Conservation (phyloP, 768 basidiomycete genomes). For the Collybia sp. region DNA sequence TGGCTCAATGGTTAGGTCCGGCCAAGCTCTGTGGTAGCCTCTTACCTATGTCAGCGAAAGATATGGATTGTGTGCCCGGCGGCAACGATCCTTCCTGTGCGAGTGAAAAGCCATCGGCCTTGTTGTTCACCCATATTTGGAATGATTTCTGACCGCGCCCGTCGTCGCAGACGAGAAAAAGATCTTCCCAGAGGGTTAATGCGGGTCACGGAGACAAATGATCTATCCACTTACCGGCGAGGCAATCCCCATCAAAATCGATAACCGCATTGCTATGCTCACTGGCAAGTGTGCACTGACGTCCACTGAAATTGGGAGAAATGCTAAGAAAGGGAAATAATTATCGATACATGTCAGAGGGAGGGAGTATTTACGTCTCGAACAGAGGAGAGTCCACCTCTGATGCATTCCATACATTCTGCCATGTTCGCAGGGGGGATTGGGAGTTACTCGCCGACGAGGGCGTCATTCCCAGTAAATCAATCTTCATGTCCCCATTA, state of each 20-base stretch:
- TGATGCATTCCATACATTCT: conserved; percentile 72
- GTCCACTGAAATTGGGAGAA: conserved; percentile 54
- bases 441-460: conserved; percentile 25
- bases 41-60: conserved; percentile 89
- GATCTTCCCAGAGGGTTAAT: conserved; percentile 40
- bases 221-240: conserved; percentile 62
- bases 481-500: conserved; percentile 85
- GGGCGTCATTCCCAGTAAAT: conserved; percentile 69
- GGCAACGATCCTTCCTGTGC: conserved; percentile 70
- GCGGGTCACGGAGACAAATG: not conserved
- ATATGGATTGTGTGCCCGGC: conserved; percentile 67
- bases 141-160: conserved; percentile 55
- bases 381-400: conserved; percentile 51
- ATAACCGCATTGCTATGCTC: conserved; percentile 95
- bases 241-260: conserved; percentile 93
- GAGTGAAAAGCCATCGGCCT: conserved; percentile 67
- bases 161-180: conserved; percentile 85
- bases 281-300: conserved; percentile 72
- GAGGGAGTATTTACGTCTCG: conserved; percentile 52
- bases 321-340: conserved; percentile 28
- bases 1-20: conserved; percentile 16
- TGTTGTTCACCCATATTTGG: conserved; percentile 92
- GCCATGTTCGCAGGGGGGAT: conserved; percentile 64
- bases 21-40: conserved; percentile 4
- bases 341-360: not conserved